phyloP scores from a whole-genome alignment of 345 rosid genomes.

The Camelina hispida region DNA sequence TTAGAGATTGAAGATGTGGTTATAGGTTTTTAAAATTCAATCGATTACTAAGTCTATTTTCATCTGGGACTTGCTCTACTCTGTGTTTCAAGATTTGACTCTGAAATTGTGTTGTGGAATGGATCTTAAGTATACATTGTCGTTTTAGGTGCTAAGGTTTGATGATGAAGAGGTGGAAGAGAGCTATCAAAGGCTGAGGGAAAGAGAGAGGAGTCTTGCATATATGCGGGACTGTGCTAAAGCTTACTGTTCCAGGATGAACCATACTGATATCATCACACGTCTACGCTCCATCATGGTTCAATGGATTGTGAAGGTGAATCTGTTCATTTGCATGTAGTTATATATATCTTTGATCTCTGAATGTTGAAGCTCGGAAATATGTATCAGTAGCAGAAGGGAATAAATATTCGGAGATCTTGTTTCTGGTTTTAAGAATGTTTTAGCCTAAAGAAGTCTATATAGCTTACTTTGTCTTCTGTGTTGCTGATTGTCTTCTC shows the following conservation, averaged over 20 bases:
- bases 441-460: constrained; percentile 24
- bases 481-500: constrained; percentile 33
- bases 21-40: constrained; percentile 7
- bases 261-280: constrained; percentile 57
- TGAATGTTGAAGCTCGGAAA: constrained; percentile 18
- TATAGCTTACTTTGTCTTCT: constrained; percentile 16
- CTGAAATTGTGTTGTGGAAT: neutral
- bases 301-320: constrained; percentile 91
- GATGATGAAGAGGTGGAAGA: constrained; percentile 66
- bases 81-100: constrained; percentile 6
- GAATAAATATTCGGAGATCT: constrained; percentile 1
- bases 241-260: constrained; percentile 54
- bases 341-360: constrained; percentile 17
- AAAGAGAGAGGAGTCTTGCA: constrained; percentile 71
- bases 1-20: constrained; percentile 2
- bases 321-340: constrained; percentile 15
- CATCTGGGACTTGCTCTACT: constrained; percentile 30
- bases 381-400: constrained; percentile 13
- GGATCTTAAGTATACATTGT: constrained; percentile 18
- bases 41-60: constrained; percentile 22
- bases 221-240: constrained; percentile 66
- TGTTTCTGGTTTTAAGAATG: neutral
- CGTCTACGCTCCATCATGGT: constrained; percentile 71
- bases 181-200: too few relatives aligned
- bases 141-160: constrained; percentile 47